These are phyloP conservation scores for Entrophospora sp. DNA, from an alignment of 192 early-diverging fungal species.

Conservation along the genomic window DNA sequence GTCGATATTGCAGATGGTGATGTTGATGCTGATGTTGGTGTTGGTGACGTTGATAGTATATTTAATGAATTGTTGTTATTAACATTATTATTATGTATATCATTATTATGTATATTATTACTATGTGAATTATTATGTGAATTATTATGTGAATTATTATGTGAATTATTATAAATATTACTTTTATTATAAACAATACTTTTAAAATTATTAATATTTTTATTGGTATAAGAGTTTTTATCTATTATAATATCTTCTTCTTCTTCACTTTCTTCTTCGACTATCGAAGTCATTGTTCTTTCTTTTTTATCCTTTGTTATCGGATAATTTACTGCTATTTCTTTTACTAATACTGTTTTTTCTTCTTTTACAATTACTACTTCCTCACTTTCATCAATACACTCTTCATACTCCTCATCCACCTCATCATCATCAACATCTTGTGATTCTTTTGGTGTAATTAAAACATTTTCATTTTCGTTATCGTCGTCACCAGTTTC, in stretches of 20 bases:
- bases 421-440: conserved; percentile 20
- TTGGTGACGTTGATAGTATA: background rate
- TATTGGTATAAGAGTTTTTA: background rate
- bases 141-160: no score
- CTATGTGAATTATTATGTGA: no score
- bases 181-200: no score
- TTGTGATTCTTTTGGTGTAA: conserved; percentile 16
- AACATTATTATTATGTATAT: no score
- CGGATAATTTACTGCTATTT: no score
- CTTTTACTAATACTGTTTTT: no score
- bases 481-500: conserved; percentile 13
- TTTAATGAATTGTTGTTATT: background rate
- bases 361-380: background rate
- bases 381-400: background rate
- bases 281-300: no score
- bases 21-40: no score
- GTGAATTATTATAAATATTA: no score
- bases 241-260: background rate
- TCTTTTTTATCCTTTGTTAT: no score
- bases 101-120: no score
- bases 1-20: background rate
- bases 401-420: conserved; percentile 23
- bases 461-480: conserved; percentile 25
- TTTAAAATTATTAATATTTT: background rate
- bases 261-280: conserved; percentile 1